phyloP scores from a whole-genome alignment of 805 yeast species.

The Hanseniaspora pseudoguilliermondii region DNA sequence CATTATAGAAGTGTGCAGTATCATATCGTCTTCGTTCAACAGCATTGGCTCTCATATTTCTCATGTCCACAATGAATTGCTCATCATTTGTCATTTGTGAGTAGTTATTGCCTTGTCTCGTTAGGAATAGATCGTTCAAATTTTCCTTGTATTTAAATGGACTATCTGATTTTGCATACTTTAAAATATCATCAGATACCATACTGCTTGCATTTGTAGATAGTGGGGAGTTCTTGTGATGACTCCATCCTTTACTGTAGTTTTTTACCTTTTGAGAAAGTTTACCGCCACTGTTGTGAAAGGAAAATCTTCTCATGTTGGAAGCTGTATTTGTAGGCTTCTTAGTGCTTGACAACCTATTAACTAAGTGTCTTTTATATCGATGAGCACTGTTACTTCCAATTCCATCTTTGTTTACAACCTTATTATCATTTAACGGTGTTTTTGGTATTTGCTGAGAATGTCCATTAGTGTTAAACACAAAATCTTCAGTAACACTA shows the following conservation, averaged over 20 bases:
- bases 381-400: not conserved
- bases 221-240: not conserved
- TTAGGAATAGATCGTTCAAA: not conserved
- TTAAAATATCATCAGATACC: not conserved
- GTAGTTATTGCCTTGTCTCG: not conserved
- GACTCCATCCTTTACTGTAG: not conserved
- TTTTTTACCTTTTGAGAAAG: slow-evolving; percentile 17
- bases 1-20: slow-evolving; percentile 86
- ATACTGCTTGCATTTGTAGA: not conserved
- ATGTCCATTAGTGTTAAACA: not conserved
- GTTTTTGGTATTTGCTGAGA: not conserved
- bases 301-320: slow-evolving; percentile 4
- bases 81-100: not conserved
- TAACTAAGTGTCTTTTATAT: not conserved
- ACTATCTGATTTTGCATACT: not conserved
- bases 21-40: slow-evolving; percentile 62
- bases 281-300: slow-evolving; percentile 26
- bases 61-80: not conserved
- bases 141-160: not conserved
- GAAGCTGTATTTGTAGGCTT: not conserved
- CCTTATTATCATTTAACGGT: not conserved
- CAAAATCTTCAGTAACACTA: slow-evolving; percentile 1
- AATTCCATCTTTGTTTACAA: not conserved
- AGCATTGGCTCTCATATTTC: not conserved
- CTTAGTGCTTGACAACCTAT: not conserved